Percentiles rank a stretch among this genome's conserved stretches.
phyloP scores from a whole-genome alignment of 805 yeast species.

The Maudiozyma saulgeensis region DNA sequence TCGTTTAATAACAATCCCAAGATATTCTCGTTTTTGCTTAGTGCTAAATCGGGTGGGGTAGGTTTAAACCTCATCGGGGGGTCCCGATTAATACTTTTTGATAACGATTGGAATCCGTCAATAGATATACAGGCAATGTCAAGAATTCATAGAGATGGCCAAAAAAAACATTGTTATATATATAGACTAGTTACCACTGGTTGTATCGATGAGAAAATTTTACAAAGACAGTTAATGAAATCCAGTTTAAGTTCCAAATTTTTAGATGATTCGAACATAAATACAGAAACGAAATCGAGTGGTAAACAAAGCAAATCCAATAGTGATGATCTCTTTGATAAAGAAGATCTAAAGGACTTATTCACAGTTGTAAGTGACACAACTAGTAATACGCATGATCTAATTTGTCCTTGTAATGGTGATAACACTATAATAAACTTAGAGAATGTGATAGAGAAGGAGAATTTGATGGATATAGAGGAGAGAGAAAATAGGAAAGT shows the following conservation, averaged over 20 bases:
- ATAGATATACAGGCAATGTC: conserved; percentile 93
- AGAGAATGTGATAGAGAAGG: conserved; percentile 4
- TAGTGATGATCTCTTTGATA: conserved; percentile 58
- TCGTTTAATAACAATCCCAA: conserved; percentile 49
- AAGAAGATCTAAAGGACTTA: conserved; percentile 60
- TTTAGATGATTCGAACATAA: conserved; percentile 29
- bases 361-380: conserved; percentile 49
- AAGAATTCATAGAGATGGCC: conserved; percentile 90
- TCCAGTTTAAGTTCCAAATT: conserved; percentile 68
- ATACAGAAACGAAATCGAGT: background rate
- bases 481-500: background rate
- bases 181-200: conserved; percentile 84
- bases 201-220: conserved; percentile 86
- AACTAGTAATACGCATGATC: conserved; percentile 65
- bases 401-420: conserved; percentile 58
- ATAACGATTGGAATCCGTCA: conserved; percentile 96
- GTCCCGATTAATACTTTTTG: conserved; percentile 71
- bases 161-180: conserved; percentile 62
- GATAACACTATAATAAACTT: conserved; percentile 33
- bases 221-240: conserved; percentile 84
- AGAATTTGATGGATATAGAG: conserved; percentile 8
- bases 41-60: conserved; percentile 89
- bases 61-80: conserved; percentile 90
- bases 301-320: conserved; percentile 9
- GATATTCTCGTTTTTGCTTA: conserved; percentile 59